Evolutionary conservation across 345 rosid genomes (phyloP).

Genomic region (Clarkia xantiana): DNA sequence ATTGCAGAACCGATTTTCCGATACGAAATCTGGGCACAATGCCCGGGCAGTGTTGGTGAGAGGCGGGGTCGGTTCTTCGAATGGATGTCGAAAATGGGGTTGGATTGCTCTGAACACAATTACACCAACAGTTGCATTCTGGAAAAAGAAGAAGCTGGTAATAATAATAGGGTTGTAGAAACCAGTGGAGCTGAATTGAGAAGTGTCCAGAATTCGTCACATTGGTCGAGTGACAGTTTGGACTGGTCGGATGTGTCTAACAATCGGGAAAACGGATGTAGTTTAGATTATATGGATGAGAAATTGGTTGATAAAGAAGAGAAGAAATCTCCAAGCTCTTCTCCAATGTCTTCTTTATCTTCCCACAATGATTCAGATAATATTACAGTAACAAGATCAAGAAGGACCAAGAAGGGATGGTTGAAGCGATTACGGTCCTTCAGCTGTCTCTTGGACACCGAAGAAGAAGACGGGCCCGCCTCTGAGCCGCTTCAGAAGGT

Average conservation of each 20-base stretch:
- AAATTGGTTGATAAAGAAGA: too few relatives aligned
- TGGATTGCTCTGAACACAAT: slow-evolving; percentile 16
- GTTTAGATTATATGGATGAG: too few relatives aligned
- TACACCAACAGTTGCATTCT: background rate
- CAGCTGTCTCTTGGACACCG: slow-evolving; percentile 35
- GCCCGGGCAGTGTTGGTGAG: slow-evolving; percentile 34
- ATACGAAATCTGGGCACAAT: slow-evolving; percentile 51
- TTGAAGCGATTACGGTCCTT: slow-evolving; percentile 40
- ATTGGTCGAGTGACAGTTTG: slow-evolving; percentile 22
- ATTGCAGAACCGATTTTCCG: slow-evolving; percentile 10
- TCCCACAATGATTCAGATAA: slow-evolving; percentile 16
- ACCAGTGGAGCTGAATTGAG: slow-evolving; percentile 41
- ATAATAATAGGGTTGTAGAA: slow-evolving; percentile 21
- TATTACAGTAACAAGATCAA: slow-evolving; percentile 19
- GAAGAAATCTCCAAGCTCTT: too few relatives aligned
- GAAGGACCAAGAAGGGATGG: slow-evolving; percentile 46
- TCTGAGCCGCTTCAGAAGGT: slow-evolving; percentile 36
- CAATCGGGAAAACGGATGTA: too few relatives aligned
- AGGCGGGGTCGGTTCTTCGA: slow-evolving; percentile 10
- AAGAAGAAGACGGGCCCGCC: slow-evolving; percentile 10
- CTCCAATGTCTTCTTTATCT: slow-evolving; percentile 8
- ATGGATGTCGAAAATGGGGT: slow-evolving; percentile 23
- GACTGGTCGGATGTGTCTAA: slow-evolving; percentile 12
- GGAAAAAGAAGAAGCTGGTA: slow-evolving; percentile 18
- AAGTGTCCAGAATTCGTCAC: slow-evolving; percentile 25